Conservation (phyloP, 2,329 filamentous ascomycete species). For the Pseudogymnoascus sp. region DNA sequence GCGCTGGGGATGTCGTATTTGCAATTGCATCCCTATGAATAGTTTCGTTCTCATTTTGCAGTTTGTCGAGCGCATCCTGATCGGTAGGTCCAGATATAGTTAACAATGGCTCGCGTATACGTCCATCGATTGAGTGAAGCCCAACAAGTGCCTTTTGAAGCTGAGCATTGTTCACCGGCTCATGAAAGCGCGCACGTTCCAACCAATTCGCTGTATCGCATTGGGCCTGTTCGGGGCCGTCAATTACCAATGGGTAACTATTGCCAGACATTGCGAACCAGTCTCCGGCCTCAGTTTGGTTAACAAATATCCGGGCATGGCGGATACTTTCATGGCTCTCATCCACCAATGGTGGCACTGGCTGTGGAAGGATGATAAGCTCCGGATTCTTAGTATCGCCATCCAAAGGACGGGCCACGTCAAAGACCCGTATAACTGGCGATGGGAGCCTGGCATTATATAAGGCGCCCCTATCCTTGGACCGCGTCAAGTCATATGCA, state of each 20-base stretch:
- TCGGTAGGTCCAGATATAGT: slow-evolving; percentile 34
- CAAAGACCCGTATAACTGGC: slow-evolving; percentile 81
- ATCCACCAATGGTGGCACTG: slow-evolving; percentile 50
- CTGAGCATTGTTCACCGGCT: slow-evolving; percentile 33
- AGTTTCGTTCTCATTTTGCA: slow-evolving; percentile 29
- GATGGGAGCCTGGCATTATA: slow-evolving; percentile 64
- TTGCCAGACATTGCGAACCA: slow-evolving; percentile 92
- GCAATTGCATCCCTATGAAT: slow-evolving; percentile 15
- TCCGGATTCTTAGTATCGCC: slow-evolving; percentile 61
- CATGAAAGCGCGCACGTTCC: slow-evolving; percentile 31
- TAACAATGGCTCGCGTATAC: slow-evolving; percentile 34
- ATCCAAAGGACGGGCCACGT: slow-evolving; percentile 68
- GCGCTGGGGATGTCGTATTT: slow-evolving; percentile 30
- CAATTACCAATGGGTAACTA: slow-evolving; percentile 76
- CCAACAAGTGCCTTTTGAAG: slow-evolving; percentile 58
- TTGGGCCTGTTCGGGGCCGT: slow-evolving; percentile 45
- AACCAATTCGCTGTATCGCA: slow-evolving; percentile 49
- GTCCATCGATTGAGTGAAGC: slow-evolving; percentile 56
- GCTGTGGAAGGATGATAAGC: slow-evolving; percentile 80
- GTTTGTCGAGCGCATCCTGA: slow-evolving; percentile 12
- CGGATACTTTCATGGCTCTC: slow-evolving; percentile 44
- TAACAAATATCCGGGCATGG: slow-evolving; percentile 68
- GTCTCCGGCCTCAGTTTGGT: slow-evolving; percentile 74
- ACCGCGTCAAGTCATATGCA: slow-evolving; percentile 61
- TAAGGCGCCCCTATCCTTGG: slow-evolving; percentile 33